These are phyloP conservation scores for Pouteria glomerata DNA, from an alignment of 148 eudicot genomes.

Conservation along the genomic window DNA sequence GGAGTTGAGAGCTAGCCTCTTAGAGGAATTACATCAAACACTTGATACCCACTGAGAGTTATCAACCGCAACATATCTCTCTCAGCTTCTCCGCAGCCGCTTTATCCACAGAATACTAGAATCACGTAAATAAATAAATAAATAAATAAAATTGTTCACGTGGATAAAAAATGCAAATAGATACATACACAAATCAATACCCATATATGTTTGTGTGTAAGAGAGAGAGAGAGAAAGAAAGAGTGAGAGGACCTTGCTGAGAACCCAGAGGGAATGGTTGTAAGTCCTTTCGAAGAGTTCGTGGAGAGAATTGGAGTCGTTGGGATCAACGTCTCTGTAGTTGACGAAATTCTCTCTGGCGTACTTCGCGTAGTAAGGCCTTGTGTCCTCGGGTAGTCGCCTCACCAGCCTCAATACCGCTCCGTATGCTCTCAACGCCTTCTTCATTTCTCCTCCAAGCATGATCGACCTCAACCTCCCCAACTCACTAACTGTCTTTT, in stretches of 20 bases:
- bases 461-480: too few species aligned
- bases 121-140: too few species aligned
- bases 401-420: slow-evolving; percentile 70
- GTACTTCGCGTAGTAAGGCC: slow-evolving; percentile 76
- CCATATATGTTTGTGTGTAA: not conserved
- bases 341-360: slow-evolving; percentile 94
- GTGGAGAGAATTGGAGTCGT: slow-evolving; percentile 43
- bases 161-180: not conserved
- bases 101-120: slow-evolving; percentile 73
- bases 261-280: slow-evolving; percentile 75
- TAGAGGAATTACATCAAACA: slow-evolving; percentile 33
- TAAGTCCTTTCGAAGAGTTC: slow-evolving; percentile 73
- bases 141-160: not conserved
- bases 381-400: slow-evolving; percentile 64
- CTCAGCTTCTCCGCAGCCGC: slow-evolving; percentile 60
- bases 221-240: not conserved
- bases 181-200: not conserved
- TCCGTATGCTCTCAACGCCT: slow-evolving; percentile 62
- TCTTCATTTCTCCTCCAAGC: slow-evolving; percentile 43
- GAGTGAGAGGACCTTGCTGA: slow-evolving; percentile 46
- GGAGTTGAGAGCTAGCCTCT: slow-evolving; percentile 5
- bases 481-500: too few species aligned
- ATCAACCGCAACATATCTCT: slow-evolving; percentile 40
- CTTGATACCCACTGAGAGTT: slow-evolving; percentile 16
- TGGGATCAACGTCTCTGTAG: slow-evolving; percentile 57